Evolutionary conservation across 2,329 filamentous ascomycete genomes (phyloP), one percentile per base, ranked within the genome.

Genomic region (Colletotrichum musicola): DNA sequence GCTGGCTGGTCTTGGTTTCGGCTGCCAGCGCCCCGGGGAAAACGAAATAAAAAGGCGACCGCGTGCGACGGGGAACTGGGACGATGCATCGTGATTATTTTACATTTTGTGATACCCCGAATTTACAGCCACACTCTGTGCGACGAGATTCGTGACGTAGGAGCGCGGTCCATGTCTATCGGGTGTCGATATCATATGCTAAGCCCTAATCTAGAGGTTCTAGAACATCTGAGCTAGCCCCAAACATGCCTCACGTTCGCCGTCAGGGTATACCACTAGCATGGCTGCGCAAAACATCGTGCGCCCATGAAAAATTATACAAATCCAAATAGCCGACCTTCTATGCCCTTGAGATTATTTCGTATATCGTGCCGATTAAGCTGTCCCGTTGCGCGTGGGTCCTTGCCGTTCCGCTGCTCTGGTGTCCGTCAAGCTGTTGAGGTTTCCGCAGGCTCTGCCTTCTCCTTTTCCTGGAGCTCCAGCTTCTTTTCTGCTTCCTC

Each of bases 401-500:
- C 51, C 2, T 27, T 6, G 27, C 53, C 38, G 27, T 16, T 50
- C 49, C 47, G 12, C 54, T 10, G 42, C 5, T 14, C 5, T n/a
- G 40, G 18, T 46, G 10, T 22, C n/a, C 42, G 20, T 14, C 53
- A 46, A 16, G 42, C 18, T 22, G 51, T 18, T 10, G 9, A 18
- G 13, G 50, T 2, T 40, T 53, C 46, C 14, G 40, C 27, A 35
- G 25, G 44, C 38, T n/a, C 49, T 12, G 54, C 10, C 56, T 47
- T 47, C 44, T 59, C n/a, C 27, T 42, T 54, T 56, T 51, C 27
- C 14, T 42, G 53, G 16, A 65, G 49, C 55, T 74, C 75, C 58
- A 93, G 75, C 77, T 88, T 89, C 73, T 86, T 87, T 76, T 93
- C 92, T 16, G 92, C 88, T 64, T 86, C 85, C 25, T 86, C 86